Percentiles rank a stretch among this genome's conserved stretches.
Conservation (phyloP, 1,284 basidiomycete genomes). For the Leccinum variabile region DNA sequence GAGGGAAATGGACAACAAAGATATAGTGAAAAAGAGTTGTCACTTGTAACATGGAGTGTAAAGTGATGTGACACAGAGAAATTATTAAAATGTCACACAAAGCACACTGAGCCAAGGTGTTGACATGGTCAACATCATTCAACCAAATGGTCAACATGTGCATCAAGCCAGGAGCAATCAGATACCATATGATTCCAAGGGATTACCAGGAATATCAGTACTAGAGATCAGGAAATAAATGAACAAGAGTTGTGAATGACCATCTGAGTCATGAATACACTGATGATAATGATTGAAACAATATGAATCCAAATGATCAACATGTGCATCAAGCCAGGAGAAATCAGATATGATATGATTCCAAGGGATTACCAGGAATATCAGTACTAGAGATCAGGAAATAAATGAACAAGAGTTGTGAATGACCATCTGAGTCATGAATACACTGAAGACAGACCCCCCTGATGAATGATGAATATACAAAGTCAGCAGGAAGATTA, state of each 20-base stretch:
- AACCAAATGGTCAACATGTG: neutral
- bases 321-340: neutral
- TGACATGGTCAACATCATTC: neutral
- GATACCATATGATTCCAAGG: neutral
- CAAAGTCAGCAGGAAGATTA: no score
- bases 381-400: neutral
- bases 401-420: neutral
- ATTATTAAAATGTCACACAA: neutral
- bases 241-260: neutral
- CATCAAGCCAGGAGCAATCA: neutral
- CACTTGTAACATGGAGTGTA: neutral
- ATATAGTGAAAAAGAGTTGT: neutral
- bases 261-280: no score
- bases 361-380: neutral
- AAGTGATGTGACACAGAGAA: neutral
- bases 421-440: no score
- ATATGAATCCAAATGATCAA: neutral
- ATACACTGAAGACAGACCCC: no score
- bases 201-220: neutral
- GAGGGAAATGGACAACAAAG: neutral
- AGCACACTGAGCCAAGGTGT: neutral
- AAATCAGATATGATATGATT: neutral
- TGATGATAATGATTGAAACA: no score
- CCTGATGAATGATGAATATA: no score
- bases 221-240: neutral